Conservation (phyloP, 2,329 filamentous ascomycete genomes). For the Scedosporium minutisporum region DNA sequence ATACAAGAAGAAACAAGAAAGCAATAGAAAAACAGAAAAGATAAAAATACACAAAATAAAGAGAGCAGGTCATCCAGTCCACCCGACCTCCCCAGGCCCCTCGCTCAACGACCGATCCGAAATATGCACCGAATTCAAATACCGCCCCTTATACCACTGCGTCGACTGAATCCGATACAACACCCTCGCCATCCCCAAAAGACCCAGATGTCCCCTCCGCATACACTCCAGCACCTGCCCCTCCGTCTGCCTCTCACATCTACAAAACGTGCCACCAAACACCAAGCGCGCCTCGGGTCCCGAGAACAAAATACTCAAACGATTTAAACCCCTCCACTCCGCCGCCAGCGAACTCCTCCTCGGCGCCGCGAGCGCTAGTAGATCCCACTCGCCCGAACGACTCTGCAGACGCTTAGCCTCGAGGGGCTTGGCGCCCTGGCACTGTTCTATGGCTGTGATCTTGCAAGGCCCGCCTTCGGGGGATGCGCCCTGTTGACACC, state of each 20-base stretch:
- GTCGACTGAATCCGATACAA: slow-evolving; percentile 15
- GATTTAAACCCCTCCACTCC: slow-evolving; percentile 16
- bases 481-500: slow-evolving; percentile 19
- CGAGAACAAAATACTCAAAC: slow-evolving; percentile 22
- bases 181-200: slow-evolving; percentile 21
- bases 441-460: slow-evolving; percentile 15
- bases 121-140: not conserved
- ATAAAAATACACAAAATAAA: not conserved
- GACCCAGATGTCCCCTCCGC: slow-evolving; percentile 15
- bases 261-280: slow-evolving; percentile 18
- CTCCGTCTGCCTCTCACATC: slow-evolving; percentile 16
- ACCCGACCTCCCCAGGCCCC: not conserved
- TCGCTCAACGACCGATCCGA: not conserved
- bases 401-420: slow-evolving; percentile 18
- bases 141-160: slow-evolving; percentile 5
- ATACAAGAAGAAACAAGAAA: not conserved
- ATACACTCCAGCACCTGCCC: slow-evolving; percentile 17
- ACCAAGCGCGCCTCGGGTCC: slow-evolving; percentile 11
- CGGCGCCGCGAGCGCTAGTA: slow-evolving; percentile 17
- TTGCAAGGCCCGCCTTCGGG: slow-evolving; percentile 4
- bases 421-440: slow-evolving; percentile 16
- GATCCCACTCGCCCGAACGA: slow-evolving; percentile 16
- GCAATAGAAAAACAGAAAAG: not conserved
- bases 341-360: slow-evolving; percentile 9
- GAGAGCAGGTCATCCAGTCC: not conserved